Evolutionary conservation across 2,329 filamentous ascomycete genomes (phyloP).

Genomic region (Claviceps sp.): DNA sequence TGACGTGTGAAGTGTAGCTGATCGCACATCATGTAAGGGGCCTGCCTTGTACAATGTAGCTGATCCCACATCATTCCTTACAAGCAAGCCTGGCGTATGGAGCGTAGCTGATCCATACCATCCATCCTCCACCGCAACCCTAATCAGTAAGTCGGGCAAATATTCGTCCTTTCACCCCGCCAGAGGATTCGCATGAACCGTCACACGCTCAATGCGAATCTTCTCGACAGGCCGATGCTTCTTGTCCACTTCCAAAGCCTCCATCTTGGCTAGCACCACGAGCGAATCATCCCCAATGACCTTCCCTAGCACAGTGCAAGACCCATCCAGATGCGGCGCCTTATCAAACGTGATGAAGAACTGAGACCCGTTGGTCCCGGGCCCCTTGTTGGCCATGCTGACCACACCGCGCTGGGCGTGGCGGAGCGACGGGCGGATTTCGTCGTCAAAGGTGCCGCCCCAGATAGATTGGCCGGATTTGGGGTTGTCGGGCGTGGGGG

Average conservation of each 20-base stretch:
- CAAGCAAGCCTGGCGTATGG: too few species aligned
- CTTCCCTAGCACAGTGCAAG: conserved; percentile 75
- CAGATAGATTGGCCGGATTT: conserved; percentile 64
- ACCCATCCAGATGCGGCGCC: conserved; percentile 67
- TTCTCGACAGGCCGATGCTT: conserved; percentile 60
- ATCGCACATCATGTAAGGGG: too few species aligned
- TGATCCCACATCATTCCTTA: too few species aligned
- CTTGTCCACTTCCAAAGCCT: conserved; percentile 60
- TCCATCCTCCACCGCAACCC: too few species aligned
- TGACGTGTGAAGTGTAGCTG: too few species aligned
- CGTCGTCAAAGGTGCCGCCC: conserved; percentile 62
- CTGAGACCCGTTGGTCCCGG: conserved; percentile 61
- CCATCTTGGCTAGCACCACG: conserved; percentile 56
- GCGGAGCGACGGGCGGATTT: conserved; percentile 57
- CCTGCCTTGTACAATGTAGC: too few species aligned
- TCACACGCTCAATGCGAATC: conserved; percentile 53
- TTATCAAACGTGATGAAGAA: conserved; percentile 73
- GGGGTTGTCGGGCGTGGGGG: conserved; percentile 41
- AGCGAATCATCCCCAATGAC: conserved; percentile 52
- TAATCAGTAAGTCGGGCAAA: too few species aligned
- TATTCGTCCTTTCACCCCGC: conserved; percentile 32
- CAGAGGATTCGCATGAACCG: conserved; percentile 68
- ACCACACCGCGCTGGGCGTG: conserved; percentile 58
- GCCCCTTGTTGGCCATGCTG: conserved; percentile 69
- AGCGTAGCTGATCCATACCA: too few species aligned